Percentiles rank a stretch among this genome's conserved stretches.
phyloP scores from a whole-genome alignment of 129 eudicot species.

The Helianthus annuus region HanXRQr2.0-SUNRISE NC_035436.2:160432387-160432886 shows the following conservation, averaged over 20 bases:
- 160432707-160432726: constrained; percentile 70
- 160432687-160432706: constrained; percentile 70
- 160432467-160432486: constrained; percentile 1
- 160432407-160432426: constrained; percentile 80
- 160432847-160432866: constrained; percentile 33
- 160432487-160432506: background rate
- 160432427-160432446: constrained; percentile 1
- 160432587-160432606: constrained; percentile 12
- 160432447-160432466: background rate
- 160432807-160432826: constrained; percentile 35
- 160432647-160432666: constrained; percentile 2
- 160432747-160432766: constrained; percentile 31
- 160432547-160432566: background rate
- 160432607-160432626: background rate
- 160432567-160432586: background rate
- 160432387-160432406: constrained; percentile 95
- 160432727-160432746: constrained; percentile 31
- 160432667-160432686: constrained; percentile 41
- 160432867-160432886: constrained; percentile 37
- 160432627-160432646: constrained; percentile 12
- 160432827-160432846: constrained; percentile 29
- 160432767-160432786: constrained; percentile 37
- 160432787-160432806: constrained; percentile 23
- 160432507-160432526: background rate
- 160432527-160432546: constrained; percentile 8